Evolutionary conservation across 257 asterid genomes (phyloP).

Genomic region (Solanum corneliomulleri): DNA sequence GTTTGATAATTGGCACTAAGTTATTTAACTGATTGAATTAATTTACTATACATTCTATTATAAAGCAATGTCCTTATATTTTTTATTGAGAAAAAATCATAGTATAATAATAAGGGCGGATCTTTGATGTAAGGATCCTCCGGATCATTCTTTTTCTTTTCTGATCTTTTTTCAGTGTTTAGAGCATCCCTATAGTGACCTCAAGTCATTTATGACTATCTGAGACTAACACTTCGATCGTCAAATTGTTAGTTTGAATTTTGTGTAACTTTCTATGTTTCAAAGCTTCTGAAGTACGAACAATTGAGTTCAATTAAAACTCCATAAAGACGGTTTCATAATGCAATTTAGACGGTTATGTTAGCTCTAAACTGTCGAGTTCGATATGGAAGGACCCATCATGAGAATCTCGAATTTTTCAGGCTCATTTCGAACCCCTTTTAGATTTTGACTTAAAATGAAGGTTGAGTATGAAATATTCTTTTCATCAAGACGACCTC

Average conservation of each 20-base stretch:
- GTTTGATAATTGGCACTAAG: background rate
- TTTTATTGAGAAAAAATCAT: background rate
- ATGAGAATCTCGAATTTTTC: background rate
- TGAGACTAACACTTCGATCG: background rate
- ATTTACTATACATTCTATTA: background rate
- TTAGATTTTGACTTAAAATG: background rate
- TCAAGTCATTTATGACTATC: background rate
- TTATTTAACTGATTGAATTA: background rate
- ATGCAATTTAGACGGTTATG: background rate
- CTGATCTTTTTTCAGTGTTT: background rate
- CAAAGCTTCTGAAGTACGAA: background rate
- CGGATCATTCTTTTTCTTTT: background rate
- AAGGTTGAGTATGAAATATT: background rate
- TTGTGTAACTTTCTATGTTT: background rate
- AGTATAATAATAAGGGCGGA: background rate
- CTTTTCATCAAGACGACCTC: background rate
- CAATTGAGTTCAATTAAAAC: background rate
- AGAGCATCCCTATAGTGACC: background rate
- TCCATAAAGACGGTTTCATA: background rate
- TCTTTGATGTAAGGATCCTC: background rate
- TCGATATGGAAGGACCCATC: background rate
- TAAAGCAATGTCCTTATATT: background rate
- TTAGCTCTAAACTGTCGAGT: background rate
- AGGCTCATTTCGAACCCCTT: background rate
- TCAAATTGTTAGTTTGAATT: no score